Conservation (phyloP, 2,329 filamentous ascomycete genomes). For the Colletotrichum gigasporum region DNA sequence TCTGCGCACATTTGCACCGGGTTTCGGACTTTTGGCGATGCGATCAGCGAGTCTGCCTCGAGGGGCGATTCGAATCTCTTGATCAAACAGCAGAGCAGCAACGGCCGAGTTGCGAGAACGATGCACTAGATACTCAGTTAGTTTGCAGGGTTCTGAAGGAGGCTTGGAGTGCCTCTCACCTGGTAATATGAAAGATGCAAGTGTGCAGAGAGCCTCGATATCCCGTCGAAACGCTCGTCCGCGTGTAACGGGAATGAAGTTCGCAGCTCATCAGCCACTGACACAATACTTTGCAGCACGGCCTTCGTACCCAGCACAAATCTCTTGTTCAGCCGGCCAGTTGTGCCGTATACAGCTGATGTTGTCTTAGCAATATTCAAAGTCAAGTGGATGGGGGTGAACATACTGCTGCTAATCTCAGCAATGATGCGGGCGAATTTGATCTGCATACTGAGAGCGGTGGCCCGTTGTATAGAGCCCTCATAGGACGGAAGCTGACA, state of each 20-base stretch:
- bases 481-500: conserved; percentile 46
- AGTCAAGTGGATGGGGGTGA: not conserved
- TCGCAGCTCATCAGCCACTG: conserved; percentile 41
- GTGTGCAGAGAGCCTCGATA: conserved; percentile 43
- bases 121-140: conserved; percentile 37
- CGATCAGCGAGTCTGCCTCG: conserved; percentile 44
- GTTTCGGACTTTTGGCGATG: conserved; percentile 44
- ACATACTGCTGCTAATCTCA: conserved; percentile 41
- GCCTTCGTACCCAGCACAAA: conserved; percentile 44
- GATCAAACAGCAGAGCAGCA: conserved; percentile 43
- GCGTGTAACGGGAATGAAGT: conserved; percentile 40
- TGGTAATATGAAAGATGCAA: conserved; percentile 45
- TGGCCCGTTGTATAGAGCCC: conserved; percentile 37
- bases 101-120: conserved; percentile 42
- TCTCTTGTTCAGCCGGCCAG: conserved; percentile 40
- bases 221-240: conserved; percentile 42
- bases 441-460: conserved; percentile 45
- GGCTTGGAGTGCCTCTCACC: conserved; percentile 29
- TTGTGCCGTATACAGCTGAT: conserved; percentile 41
- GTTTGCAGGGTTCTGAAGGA: too few species aligned
- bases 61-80: conserved; percentile 40
- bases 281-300: conserved; percentile 40
- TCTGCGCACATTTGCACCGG: conserved; percentile 46
- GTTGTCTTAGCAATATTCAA: not conserved
- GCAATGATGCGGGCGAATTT: conserved; percentile 42